Base-by-base conservation (phyloP, 2,329 filamentous ascomycete genomes). In the Phaeosphaeriaceae sp. region DNA sequence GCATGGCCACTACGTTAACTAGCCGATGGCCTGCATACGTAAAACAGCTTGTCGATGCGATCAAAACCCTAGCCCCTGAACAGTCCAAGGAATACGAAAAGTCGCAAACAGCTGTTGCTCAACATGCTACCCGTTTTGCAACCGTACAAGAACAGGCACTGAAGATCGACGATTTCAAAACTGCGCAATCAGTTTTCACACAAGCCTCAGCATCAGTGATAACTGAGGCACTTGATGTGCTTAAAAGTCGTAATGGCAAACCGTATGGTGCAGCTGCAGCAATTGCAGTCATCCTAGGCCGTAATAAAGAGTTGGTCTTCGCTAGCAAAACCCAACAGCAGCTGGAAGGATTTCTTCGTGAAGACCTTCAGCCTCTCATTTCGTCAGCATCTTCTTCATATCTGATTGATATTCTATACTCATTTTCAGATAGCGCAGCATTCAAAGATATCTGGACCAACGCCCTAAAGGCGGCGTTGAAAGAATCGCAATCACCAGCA, bases 61-160 rank as follows among this genome's bases (percentile, higher is more conserved):
- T 96, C 48, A 86, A 86, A 45, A 83, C 84, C 5, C 95, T 91
- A 0, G 81, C 90, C 4, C 91, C 92, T 1, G 91, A 93, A 66
- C 86, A 93, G 47, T 92, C 91, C 0, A 87, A 87, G 54, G 88
- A 91, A 15, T 89, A 89, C 59, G 80, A 83, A 20, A 79, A 80
- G 34, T 95, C 90, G 0, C 91, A 96, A 67, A 80, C 84, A 42
- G 77, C 79, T 33, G 80, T 96, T 20, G 83, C 84, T 8, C 79
- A 85, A 6, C 83, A 88, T 61, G 86, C 87, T 0, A 77, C 80
- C 37, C 85, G 89, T 0, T 90, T 75, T 62, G 70, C 90, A 75
- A 87, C 89, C 52, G 74, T 81, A 1, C 72, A 62, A 57, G 56
- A 56, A 16, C 51, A 63, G 39, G 52, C 52, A 2, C 39, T 68